A percentile compares a stretch with the other conserved stretches of the same genome.
phyloP scores from a whole-genome alignment of 1,284 basidiomycete genomes.

The Uromyces viciae-fabae region DNA sequence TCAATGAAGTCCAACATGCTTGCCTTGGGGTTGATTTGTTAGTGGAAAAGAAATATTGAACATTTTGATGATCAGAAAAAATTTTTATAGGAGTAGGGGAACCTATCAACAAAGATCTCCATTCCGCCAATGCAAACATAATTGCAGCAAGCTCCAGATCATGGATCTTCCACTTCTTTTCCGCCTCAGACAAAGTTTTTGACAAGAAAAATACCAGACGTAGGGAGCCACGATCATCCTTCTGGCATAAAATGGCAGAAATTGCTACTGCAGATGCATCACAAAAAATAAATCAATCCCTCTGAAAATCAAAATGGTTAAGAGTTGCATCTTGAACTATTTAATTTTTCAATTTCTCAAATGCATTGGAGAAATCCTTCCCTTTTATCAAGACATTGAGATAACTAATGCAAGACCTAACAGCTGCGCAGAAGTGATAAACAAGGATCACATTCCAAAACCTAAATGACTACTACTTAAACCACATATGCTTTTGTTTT shows the following conservation, averaged over 20 bases:
- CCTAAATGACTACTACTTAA: too few species aligned
- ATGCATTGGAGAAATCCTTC: too few species aligned
- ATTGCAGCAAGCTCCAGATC: not conserved
- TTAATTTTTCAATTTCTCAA: not conserved
- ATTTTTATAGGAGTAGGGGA: not conserved
- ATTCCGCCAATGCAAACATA: not conserved
- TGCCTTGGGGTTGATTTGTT: not conserved
- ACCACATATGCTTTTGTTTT: too few species aligned
- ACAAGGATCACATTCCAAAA: too few species aligned
- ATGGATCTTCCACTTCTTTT: constrained; percentile 1
- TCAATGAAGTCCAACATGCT: not conserved
- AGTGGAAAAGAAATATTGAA: not conserved
- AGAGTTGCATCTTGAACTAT: not conserved
- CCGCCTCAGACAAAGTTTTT: not conserved
- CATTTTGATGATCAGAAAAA: not conserved
- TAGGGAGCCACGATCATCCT: not conserved
- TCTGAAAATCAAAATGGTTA: not conserved
- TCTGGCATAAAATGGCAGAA: not conserved
- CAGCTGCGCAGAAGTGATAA: too few species aligned
- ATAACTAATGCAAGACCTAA: too few species aligned
- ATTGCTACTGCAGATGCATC: too few species aligned
- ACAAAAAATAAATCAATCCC: not conserved
- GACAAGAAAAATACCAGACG: not conserved
- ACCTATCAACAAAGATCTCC: not conserved
- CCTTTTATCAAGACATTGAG: too few species aligned